phyloP scores from a whole-genome alignment of 1,139 yeast species.

The Yamadazyma spencermartinsiae region DNA sequence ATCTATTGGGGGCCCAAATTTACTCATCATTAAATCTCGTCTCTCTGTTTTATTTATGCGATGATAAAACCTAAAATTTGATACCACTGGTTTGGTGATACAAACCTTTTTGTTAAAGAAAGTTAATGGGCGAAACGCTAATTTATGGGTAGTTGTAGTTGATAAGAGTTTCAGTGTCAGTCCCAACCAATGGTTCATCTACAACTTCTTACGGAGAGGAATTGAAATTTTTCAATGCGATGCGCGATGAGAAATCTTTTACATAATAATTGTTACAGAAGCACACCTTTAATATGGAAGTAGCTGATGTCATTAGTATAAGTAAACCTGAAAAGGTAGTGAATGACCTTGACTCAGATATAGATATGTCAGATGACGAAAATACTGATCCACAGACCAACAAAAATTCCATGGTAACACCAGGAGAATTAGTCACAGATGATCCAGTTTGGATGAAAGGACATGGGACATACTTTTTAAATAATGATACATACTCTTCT shows the following conservation, averaged over 20 bases:
- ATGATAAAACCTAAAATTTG: slow-evolving; percentile 20
- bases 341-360: slow-evolving; percentile 25
- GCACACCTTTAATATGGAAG: slow-evolving; percentile 18
- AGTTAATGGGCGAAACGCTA: neutral
- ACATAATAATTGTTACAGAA: neutral
- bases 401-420: slow-evolving; percentile 61
- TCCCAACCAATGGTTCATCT: neutral
- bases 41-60: slow-evolving; percentile 26
- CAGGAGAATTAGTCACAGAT: slow-evolving; percentile 95
- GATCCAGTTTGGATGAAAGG: slow-evolving; percentile 99
- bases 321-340: slow-evolving; percentile 29
- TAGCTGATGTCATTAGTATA: slow-evolving; percentile 38
- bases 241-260: slow-evolving; percentile 10
- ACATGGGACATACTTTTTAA: slow-evolving; percentile 87
- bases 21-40: slow-evolving; percentile 29
- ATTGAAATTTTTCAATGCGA: neutral
- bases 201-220: neutral
- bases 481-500: slow-evolving; percentile 75
- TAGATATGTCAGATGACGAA: slow-evolving; percentile 35
- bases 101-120: too few relatives aligned
- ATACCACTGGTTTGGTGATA: neutral
- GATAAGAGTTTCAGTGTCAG: neutral
- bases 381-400: slow-evolving; percentile 6
- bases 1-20: slow-evolving; percentile 65
- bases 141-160: neutral